A percentile compares a stretch with the other conserved stretches of the same genome.
phyloP scores from a whole-genome alignment of 176 grass and related monocot species.

The Musa acuminata region DNA sequence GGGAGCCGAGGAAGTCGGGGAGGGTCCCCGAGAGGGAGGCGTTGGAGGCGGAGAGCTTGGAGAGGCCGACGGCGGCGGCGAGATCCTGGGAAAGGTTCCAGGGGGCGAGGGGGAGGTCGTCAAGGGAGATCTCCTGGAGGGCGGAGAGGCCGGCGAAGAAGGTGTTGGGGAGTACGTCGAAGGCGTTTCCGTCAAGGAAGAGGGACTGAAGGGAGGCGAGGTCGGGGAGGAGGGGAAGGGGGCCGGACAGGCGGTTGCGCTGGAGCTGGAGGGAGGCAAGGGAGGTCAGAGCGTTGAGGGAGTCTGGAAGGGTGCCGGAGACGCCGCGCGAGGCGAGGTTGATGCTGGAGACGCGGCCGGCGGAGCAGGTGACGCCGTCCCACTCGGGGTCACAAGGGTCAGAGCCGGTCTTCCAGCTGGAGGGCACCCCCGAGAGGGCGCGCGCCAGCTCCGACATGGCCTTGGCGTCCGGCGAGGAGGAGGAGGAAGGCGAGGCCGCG shows the following conservation, averaged over 20 bases:
- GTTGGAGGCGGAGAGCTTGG: conserved; percentile 45
- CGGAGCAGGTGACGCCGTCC: conserved; percentile 31
- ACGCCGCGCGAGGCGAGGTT: conserved; percentile 32
- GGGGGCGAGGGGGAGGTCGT: conserved; percentile 38
- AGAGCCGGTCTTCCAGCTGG: conserved; percentile 27
- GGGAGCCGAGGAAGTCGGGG: conserved; percentile 39
- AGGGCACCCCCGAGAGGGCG: conserved; percentile 32
- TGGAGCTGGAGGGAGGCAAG: conserved; percentile 1
- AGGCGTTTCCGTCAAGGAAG: background rate
- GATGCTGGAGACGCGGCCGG: conserved; percentile 44
- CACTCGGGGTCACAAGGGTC: conserved; percentile 36
- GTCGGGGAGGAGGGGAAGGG: background rate
- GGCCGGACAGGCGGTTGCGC: conserved; percentile 1
- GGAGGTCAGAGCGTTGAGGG: conserved; percentile 34
- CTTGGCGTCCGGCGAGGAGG: conserved; percentile 31
- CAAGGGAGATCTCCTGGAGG: conserved; percentile 9
- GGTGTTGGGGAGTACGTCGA: conserved; percentile 2
- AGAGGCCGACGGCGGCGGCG: conserved; percentile 23
- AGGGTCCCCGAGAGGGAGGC: conserved; percentile 38
- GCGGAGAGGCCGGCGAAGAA: conserved; percentile 14
- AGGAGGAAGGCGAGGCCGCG: background rate
- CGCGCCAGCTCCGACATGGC: conserved; percentile 49
- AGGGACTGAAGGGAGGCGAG: background rate
- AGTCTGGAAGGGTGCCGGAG: conserved; percentile 37
- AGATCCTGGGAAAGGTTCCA: conserved; percentile 42